Conservation (phyloP, 2,329 filamentous ascomycete genomes). For the Eutypella sp. region DNA sequence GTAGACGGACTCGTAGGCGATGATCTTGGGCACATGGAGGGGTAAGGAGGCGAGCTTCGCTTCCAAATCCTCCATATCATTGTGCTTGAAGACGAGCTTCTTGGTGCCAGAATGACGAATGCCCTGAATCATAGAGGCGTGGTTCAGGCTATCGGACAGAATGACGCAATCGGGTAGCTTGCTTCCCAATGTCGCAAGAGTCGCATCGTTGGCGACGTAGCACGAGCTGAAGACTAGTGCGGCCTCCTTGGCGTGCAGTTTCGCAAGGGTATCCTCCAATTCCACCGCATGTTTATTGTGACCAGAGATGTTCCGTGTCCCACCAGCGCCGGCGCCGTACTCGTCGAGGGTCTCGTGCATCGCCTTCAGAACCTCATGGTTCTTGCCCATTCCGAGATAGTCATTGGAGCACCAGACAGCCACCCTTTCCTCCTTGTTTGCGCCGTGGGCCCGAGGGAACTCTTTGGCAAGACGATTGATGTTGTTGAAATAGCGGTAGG, state of each 20-base stretch:
- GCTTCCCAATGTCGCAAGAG: slow-evolving; percentile 91
- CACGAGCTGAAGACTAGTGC: slow-evolving; percentile 95
- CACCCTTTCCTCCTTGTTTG: slow-evolving; percentile 74
- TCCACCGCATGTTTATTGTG: slow-evolving; percentile 92
- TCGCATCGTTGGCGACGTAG: slow-evolving; percentile 97
- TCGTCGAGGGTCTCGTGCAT: slow-evolving; percentile 96
- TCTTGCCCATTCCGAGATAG: slow-evolving; percentile 96
- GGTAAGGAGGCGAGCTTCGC: slow-evolving; percentile 86
- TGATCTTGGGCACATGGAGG: slow-evolving; percentile 86
- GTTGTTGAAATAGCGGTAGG: slow-evolving; percentile 99
- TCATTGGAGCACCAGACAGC: slow-evolving; percentile 99
- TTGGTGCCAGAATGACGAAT: slow-evolving; percentile 95
- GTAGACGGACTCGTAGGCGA: slow-evolving; percentile 97
- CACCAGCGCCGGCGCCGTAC: slow-evolving; percentile 92
- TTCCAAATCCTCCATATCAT: slow-evolving; percentile 90
- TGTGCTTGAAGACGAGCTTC: slow-evolving; percentile 99
- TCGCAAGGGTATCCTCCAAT: slow-evolving; percentile 76
- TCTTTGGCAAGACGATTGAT: slow-evolving; percentile 97
- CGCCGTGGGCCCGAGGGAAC: slow-evolving; percentile 91
- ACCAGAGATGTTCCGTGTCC: slow-evolving; percentile 95
- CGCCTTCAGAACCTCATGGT: slow-evolving; percentile 74
- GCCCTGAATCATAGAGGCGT: slow-evolving; percentile 98
- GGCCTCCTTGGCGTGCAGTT: slow-evolving; percentile 85
- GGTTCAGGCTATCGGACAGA: slow-evolving; percentile 94
- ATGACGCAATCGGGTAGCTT: slow-evolving; percentile 96